Evolutionary conservation across 495 filamentous ascomycete species (phyloP).

Genomic region (Diplogelasinospora grovesii): DNA sequence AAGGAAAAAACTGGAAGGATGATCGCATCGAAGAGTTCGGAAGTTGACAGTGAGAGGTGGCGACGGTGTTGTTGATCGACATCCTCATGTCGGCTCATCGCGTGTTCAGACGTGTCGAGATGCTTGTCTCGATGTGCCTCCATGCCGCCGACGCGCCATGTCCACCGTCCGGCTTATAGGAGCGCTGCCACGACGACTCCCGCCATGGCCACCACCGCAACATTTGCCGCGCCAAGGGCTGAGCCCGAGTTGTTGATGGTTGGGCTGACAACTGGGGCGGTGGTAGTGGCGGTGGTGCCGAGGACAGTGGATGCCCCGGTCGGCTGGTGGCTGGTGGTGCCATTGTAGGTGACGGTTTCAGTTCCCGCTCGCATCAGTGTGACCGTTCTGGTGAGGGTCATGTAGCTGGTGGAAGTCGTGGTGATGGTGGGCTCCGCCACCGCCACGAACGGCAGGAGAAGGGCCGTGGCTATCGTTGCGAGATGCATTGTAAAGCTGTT

Average conservation of each 20-base stretch:
- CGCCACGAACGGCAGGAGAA: conserved; percentile 39
- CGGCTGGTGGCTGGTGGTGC: too few relatives aligned
- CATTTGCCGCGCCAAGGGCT: conserved; percentile 28
- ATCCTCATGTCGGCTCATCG: background rate
- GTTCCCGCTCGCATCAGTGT: conserved; percentile 35
- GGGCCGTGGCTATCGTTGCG: conserved; percentile 25
- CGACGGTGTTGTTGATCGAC: background rate
- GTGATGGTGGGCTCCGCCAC: conserved; percentile 27
- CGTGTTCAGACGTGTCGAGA: too few relatives aligned
- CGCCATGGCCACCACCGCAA: conserved; percentile 36
- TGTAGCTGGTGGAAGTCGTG: conserved; percentile 41
- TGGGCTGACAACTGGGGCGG: conserved; percentile 12
- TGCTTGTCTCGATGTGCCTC: background rate
- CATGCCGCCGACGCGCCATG: background rate
- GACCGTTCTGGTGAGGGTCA: conserved; percentile 47
- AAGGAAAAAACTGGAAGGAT: conserved; percentile 38
- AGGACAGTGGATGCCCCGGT: too few relatives aligned
- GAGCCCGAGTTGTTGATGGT: conserved; percentile 26
- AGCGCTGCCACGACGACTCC: conserved; percentile 41
- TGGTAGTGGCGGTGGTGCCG: conserved; percentile 15
- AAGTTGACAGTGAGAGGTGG: conserved; percentile 10
- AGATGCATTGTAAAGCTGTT: conserved; percentile 24
- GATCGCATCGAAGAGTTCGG: conserved; percentile 39
- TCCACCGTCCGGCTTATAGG: conserved; percentile 32
- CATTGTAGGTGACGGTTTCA: conserved; percentile 16